Percentiles rank a stretch among this genome's conserved stretches.
Conservation (phyloP, 2,329 filamentous ascomycete species). For the Orbilia brochopaga region DNA sequence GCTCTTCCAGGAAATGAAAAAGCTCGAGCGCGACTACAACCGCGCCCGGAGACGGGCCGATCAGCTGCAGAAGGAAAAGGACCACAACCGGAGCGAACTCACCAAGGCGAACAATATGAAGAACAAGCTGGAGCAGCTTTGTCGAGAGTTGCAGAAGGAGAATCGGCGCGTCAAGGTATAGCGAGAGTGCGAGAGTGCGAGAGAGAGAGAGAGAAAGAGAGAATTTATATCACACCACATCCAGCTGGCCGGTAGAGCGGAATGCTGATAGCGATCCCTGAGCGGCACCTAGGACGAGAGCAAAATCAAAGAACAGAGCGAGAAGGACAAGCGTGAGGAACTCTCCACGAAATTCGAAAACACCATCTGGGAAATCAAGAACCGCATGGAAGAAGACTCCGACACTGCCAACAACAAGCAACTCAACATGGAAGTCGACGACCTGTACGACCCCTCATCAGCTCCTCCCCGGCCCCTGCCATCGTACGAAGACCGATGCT, state of each 20-base stretch:
- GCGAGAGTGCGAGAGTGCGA: no score
- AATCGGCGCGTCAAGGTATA: conserved; percentile 97
- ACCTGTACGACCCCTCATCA: conserved; percentile 69
- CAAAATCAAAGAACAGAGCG: conserved; percentile 83
- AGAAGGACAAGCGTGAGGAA: conserved; percentile 75
- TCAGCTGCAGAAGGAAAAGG: conserved; percentile 94
- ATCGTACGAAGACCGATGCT: conserved; percentile 12
- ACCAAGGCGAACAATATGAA: conserved; percentile 90
- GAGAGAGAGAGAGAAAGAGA: no score
- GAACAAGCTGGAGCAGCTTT: conserved; percentile 95
- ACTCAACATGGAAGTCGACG: conserved; percentile 85
- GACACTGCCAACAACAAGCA: conserved; percentile 80
- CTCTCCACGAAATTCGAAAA: conserved; percentile 55
- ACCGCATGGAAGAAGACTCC: conserved; percentile 71
- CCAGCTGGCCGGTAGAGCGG: conserved; percentile 4
- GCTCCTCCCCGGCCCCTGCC: background rate
- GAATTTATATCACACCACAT: no score
- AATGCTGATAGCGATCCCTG: conserved; percentile 47
- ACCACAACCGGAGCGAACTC: conserved; percentile 83
- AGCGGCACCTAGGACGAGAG: conserved; percentile 74
- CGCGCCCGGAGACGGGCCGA: conserved; percentile 97
- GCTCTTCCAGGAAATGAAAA: conserved; percentile 91
- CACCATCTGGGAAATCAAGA: conserved; percentile 55
- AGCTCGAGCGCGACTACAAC: conserved; percentile 87
- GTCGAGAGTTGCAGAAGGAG: conserved; percentile 89